Evolutionary conservation across 2,329 filamentous ascomycete species (phyloP), one percentile per base, ranked within the genome.

Genomic region (Colletotrichum sp.): DNA sequence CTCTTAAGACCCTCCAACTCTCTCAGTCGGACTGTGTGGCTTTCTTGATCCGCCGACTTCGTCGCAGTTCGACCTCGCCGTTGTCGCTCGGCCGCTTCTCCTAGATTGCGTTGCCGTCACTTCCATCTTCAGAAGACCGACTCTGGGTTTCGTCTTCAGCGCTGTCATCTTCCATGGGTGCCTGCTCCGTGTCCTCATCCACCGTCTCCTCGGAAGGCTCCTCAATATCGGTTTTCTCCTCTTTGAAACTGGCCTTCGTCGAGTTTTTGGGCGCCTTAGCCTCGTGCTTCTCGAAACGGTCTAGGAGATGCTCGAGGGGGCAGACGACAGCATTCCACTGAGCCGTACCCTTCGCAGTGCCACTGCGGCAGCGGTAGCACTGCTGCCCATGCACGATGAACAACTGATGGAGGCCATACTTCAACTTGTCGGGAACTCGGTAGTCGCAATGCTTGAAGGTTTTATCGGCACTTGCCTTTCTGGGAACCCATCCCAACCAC

Each of bases 301-400:
- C 79, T 18, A 88, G 79, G 8, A 88, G 81, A n/a, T 84, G 80
- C 76, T 88, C 87, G 1, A 88, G 79, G 3, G 85, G 86, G 68
- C 87, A 88, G 8, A 82, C 79, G 3, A 81, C 90, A 18, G 91
- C 85, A 5, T 92, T 87, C 93, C 94, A 95, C 0, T 89, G 90
- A 30, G 89, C 88, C 66, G 90, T 93, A 2, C 89, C 89, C 78
- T 90, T 86, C 1, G 90, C 89, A 0, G 93, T 95, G 30, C 79
- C 82, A 67, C 84, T 83, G 72, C 84, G 85, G 79, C 90, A 91
- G 60, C 87, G 84, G 36, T 82, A 82, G 72, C 90, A 91, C 2
- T 80, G 82, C 77, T 89, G 86, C 1, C 90, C 90, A 75, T 91
- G 90, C 10, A 85, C 84, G 26, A 91, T 89, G 74, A 92, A 88